Conservation (phyloP, 1,284 basidiomycete species). For the Cutaneotrichosporon curvatum region DNA sequence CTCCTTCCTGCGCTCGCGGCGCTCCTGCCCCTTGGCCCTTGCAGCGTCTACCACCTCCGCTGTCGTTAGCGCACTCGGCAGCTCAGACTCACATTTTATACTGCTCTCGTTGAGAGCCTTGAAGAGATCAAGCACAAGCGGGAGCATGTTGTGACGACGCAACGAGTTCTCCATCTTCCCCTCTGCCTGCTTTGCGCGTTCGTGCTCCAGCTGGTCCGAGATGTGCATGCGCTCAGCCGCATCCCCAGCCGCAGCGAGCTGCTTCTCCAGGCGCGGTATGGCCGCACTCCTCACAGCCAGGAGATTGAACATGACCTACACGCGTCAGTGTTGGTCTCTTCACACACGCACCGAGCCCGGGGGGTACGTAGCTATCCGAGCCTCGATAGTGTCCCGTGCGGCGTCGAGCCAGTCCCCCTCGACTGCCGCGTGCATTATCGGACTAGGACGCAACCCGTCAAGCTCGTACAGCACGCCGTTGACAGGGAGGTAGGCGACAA, state of each 20-base stretch:
- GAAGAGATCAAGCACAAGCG: slow-evolving; percentile 31
- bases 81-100: slow-evolving; percentile 18
- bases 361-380: slow-evolving; percentile 79
- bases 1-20: slow-evolving; percentile 26
- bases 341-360: slow-evolving; percentile 60
- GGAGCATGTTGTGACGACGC: slow-evolving; percentile 47
- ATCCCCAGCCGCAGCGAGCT: slow-evolving; percentile 51
- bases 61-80: background rate
- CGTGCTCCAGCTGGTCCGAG: slow-evolving; percentile 60
- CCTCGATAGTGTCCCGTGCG: slow-evolving; percentile 75
- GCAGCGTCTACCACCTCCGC: slow-evolving; percentile 16
- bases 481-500: slow-evolving; percentile 79
- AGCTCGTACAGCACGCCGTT: slow-evolving; percentile 80
- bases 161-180: slow-evolving; percentile 59
- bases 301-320: slow-evolving; percentile 80
- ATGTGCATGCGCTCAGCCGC: slow-evolving; percentile 51
- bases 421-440: slow-evolving; percentile 67
- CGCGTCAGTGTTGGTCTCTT: background rate
- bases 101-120: slow-evolving; percentile 36
- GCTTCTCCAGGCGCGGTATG: slow-evolving; percentile 57
- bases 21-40: slow-evolving; percentile 28
- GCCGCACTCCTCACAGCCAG: slow-evolving; percentile 76
- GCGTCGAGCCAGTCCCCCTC: slow-evolving; percentile 67
- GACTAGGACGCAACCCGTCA: slow-evolving; percentile 71
- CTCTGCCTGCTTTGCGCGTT: slow-evolving; percentile 65